Evolutionary conservation across 2,329 filamentous ascomycete species (phyloP).

Genomic region (Beauveria medogensis): DNA sequence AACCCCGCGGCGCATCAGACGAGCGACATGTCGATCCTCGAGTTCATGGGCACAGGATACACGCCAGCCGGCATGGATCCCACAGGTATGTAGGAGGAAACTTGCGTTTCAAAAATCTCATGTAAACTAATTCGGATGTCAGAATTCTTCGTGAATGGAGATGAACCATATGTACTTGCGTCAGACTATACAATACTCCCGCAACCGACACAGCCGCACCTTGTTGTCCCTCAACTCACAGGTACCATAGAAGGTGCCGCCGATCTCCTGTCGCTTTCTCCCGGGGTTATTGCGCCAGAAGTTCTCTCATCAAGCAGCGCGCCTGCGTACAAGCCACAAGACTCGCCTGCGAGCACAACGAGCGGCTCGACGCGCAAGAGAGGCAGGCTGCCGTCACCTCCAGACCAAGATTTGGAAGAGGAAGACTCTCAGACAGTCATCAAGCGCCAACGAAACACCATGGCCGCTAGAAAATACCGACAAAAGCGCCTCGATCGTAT

Average conservation of each 20-base stretch:
- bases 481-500: slow-evolving; percentile 63
- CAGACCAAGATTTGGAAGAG: slow-evolving; percentile 18
- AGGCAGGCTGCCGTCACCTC: slow-evolving; percentile 6
- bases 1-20: not conserved
- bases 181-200: slow-evolving; percentile 8
- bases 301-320: not conserved
- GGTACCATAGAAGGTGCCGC: slow-evolving; percentile 1
- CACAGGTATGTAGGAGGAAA: not conserved
- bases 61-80: slow-evolving; percentile 11
- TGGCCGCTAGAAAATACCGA: slow-evolving; percentile 63
- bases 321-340: slow-evolving; percentile 9
- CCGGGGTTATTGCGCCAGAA: not conserved
- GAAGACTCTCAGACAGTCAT: slow-evolving; percentile 23
- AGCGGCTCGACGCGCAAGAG: slow-evolving; percentile 1
- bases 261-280: not conserved
- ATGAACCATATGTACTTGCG: slow-evolving; percentile 9
- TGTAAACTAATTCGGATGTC: not conserved
- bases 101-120: not conserved
- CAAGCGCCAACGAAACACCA: slow-evolving; percentile 61
- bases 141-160: slow-evolving; percentile 9
- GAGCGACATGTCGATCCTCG: slow-evolving; percentile 10
- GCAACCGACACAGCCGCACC: slow-evolving; percentile 3
- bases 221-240: slow-evolving; percentile 4
- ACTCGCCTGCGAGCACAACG: slow-evolving; percentile 1
- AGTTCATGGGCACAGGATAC: slow-evolving; percentile 6